Conservation (phyloP, 2,329 filamentous ascomycete genomes). For the Monilinia fructicola region DNA sequence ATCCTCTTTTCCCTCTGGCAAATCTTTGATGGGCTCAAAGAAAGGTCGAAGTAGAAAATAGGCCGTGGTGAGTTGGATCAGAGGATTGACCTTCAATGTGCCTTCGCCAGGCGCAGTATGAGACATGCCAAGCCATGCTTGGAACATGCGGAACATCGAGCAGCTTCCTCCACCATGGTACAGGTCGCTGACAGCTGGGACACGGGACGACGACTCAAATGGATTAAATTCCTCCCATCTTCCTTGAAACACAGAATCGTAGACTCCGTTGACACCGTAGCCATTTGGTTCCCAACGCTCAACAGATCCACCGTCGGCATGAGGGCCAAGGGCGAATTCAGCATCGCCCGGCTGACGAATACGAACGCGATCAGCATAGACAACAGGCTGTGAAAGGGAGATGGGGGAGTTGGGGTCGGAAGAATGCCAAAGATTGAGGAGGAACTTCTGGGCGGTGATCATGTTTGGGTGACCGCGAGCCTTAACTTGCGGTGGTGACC, state of each 20-base stretch:
- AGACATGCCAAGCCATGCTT: constrained; percentile 85
- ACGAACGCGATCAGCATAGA: constrained; percentile 64
- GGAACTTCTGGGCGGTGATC: constrained; percentile 57
- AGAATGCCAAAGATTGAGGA: constrained; percentile 62
- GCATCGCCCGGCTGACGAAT: constrained; percentile 71
- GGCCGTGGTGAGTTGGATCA: constrained; percentile 71
- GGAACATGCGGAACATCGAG: constrained; percentile 82
- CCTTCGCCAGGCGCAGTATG: constrained; percentile 71
- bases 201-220: constrained; percentile 71
- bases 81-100: constrained; percentile 77
- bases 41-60: constrained; percentile 84
- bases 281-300: constrained; percentile 72
- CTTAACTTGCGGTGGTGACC: constrained; percentile 66
- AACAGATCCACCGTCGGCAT: constrained; percentile 71
- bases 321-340: constrained; percentile 69
- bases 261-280: constrained; percentile 67
- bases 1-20: constrained; percentile 47
- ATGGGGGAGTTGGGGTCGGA: constrained; percentile 45
- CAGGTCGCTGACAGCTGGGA: constrained; percentile 68
- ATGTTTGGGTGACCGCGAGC: constrained; percentile 67
- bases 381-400: constrained; percentile 55
- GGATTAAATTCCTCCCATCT: constrained; percentile 80
- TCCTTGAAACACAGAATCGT: constrained; percentile 70
- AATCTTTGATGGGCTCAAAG: constrained; percentile 51
- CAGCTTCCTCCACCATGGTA: constrained; percentile 82